phyloP scores from a whole-genome alignment of 805 yeast species.

The Blastobotrys parvus region DNA sequence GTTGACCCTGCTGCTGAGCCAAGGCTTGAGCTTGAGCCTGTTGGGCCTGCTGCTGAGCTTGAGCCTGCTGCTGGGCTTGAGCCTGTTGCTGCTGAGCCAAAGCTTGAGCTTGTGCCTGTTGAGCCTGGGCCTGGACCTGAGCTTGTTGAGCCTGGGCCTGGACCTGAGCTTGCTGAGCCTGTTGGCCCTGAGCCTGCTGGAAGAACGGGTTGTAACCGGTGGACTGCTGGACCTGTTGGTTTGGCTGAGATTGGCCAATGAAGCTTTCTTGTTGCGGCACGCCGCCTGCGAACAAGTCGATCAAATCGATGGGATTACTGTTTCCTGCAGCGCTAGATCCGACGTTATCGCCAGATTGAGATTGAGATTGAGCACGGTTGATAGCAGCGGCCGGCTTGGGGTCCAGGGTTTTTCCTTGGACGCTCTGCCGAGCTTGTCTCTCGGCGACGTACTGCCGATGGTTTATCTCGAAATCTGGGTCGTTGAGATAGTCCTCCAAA shows the following conservation, averaged over 20 bases:
- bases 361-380: too few species aligned
- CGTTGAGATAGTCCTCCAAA: conserved; percentile 80
- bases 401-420: conserved; percentile 3
- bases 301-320: conserved; percentile 44
- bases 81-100: conserved; percentile 9
- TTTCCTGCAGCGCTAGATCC: too few species aligned
- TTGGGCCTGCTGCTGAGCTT: conserved; percentile 14
- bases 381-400: background rate
- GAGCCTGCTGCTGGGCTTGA: conserved; percentile 11
- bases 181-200: conserved; percentile 18
- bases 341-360: background rate
- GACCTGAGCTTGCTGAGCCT: conserved; percentile 14
- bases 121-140: conserved; percentile 19
- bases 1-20: conserved; percentile 18
- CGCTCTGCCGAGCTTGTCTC: conserved; percentile 35
- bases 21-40: conserved; percentile 15
- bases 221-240: conserved; percentile 19
- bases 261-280: conserved; percentile 8
- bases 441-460: conserved; percentile 71
- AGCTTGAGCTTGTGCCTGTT: conserved; percentile 19
- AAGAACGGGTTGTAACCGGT: conserved; percentile 18
- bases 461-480: conserved; percentile 74
- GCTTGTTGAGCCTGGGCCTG: conserved; percentile 16
- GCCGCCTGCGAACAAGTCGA: conserved; percentile 60
- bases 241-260: conserved; percentile 1